Conservation (phyloP, 768 basidiomycete genomes). For the Crucibulum laeve region DNA sequence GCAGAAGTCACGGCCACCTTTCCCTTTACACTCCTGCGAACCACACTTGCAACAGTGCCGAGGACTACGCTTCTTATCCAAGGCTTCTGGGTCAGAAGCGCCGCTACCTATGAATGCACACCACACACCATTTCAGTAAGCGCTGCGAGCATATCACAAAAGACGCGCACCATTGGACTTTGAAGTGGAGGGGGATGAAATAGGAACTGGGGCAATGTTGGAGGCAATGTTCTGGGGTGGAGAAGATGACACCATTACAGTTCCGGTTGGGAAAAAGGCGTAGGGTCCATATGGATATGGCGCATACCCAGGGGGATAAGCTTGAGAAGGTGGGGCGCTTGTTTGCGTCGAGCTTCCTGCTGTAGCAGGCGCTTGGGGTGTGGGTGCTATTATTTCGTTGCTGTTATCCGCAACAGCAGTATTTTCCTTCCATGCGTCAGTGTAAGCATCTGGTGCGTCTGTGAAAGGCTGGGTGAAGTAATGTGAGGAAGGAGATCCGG, state of each 20-base stretch:
- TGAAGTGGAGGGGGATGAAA: too few species aligned
- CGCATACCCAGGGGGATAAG: neutral
- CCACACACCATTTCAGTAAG: too few species aligned
- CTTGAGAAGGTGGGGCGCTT: neutral
- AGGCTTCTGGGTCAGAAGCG: slow-evolving; percentile 14
- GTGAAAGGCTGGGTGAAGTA: neutral
- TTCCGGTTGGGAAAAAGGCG: neutral
- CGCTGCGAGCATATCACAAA: neutral
- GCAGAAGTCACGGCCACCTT: slow-evolving; percentile 74
- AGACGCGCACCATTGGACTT: neutral
- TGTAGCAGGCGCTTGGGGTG: slow-evolving; percentile 6
- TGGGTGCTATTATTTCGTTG: slow-evolving; percentile 6
- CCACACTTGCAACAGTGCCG: slow-evolving; percentile 83
- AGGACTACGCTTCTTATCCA: slow-evolving; percentile 54
- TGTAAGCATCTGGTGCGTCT: slow-evolving; percentile 42
- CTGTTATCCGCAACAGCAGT: slow-evolving; percentile 30
- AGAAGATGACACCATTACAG: neutral
- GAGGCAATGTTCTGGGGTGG: neutral
- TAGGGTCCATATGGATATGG: neutral
- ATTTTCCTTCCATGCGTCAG: slow-evolving; percentile 62
- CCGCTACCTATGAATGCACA: neutral
- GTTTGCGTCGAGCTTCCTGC: neutral
- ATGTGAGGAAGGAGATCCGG: slow-evolving; percentile 1
- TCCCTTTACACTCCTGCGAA: slow-evolving; percentile 77
- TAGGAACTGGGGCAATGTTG: neutral